A percentile compares a stretch with the other conserved stretches of the same genome.
phyloP scores from a whole-genome alignment of 1,139 yeast species.

The Nadsonia starkeyi-henricii region DNA sequence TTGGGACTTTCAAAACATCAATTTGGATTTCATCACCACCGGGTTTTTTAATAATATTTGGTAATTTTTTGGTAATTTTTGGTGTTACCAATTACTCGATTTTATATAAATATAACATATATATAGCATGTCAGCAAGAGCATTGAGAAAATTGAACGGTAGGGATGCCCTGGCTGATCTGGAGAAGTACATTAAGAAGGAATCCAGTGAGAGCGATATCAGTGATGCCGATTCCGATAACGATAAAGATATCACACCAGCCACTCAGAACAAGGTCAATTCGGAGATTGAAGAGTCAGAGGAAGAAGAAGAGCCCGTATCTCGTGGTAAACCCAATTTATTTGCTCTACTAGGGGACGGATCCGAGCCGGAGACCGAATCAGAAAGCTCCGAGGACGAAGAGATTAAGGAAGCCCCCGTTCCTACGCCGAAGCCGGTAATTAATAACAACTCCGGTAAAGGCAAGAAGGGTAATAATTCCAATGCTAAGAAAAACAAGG shows the following conservation, averaged over 20 bases:
- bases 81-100: too few species aligned
- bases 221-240: neutral
- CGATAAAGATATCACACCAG: too few species aligned
- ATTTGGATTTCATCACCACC: too few species aligned
- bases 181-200: constrained; percentile 1
- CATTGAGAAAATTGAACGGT: constrained; percentile 13
- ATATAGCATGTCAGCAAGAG: constrained; percentile 8
- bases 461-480: constrained; percentile 8
- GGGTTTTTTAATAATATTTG: too few species aligned
- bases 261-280: too few species aligned
- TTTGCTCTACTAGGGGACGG: constrained; percentile 39
- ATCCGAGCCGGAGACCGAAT: constrained; percentile 24
- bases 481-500: neutral
- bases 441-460: constrained; percentile 8
- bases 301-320: constrained; percentile 7
- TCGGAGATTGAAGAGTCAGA: constrained; percentile 4
- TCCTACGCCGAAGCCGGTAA: constrained; percentile 9
- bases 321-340: constrained; percentile 29
- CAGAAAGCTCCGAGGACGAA: constrained; percentile 6
- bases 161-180: constrained; percentile 7
- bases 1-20: neutral
- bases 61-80: too few species aligned
- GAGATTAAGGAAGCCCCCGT: neutral
- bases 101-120: too few species aligned
- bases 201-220: constrained; percentile 1